phyloP scores from a whole-genome alignment of 768 basidiomycete species.

The Chlorophyllum brunneum region DNA sequence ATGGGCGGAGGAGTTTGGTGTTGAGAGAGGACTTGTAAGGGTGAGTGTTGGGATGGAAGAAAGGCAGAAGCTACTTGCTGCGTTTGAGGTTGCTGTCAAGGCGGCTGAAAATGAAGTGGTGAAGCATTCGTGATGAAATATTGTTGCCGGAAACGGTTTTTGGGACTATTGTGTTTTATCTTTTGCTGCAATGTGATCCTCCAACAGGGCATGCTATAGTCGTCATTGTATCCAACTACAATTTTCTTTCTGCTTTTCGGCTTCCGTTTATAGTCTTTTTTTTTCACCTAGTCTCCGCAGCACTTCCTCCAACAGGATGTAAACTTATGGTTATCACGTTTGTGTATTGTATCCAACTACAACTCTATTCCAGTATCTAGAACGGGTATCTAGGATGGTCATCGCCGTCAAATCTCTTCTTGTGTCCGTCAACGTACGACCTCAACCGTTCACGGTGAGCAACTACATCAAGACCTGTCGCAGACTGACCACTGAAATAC shows the following conservation, averaged over 20 bases:
- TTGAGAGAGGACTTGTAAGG: constrained; percentile 79
- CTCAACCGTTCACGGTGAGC: too few species aligned
- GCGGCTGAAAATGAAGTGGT: constrained; percentile 25
- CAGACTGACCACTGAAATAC: too few species aligned
- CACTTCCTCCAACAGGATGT: too few species aligned
- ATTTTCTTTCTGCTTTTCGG: constrained; percentile 28
- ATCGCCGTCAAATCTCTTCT: too few species aligned
- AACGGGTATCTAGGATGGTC: too few species aligned
- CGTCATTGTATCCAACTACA: constrained; percentile 41
- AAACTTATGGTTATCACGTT: too few species aligned
- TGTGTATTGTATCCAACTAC: too few species aligned
- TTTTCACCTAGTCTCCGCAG: too few species aligned
- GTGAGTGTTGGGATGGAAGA: constrained; percentile 93
- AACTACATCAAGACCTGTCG: too few species aligned
- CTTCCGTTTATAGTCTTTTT: too few species aligned
- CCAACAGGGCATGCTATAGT: constrained; percentile 28
- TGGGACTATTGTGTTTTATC: background rate
- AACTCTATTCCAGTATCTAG: too few species aligned
- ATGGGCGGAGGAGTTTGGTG: constrained; percentile 87
- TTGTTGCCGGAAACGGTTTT: background rate
- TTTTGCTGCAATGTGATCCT: constrained; percentile 20
- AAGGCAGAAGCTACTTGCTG: constrained; percentile 44
- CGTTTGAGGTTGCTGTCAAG: constrained; percentile 61
- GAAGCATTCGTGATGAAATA: background rate
- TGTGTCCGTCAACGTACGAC: too few species aligned